Base-by-base conservation (phyloP, 1,284 basidiomycete genomes). In the Boletellus deceptivus region DNA sequence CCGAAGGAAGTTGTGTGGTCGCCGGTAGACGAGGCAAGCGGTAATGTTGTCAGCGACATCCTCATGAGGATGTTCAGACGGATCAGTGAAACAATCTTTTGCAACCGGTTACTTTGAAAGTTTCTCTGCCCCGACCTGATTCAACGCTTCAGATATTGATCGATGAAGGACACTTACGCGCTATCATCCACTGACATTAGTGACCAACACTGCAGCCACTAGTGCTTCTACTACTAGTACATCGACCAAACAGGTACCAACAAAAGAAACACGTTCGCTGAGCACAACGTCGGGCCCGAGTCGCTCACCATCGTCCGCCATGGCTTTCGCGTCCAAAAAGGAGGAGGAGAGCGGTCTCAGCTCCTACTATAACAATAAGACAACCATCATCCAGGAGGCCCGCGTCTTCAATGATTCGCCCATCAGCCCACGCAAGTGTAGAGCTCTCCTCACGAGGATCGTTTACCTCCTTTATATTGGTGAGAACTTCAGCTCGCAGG, bases 331-430 rank as follows among this genome's bases (percentile, higher is more conserved):
- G 63, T 89, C 89, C 59, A 95, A 95, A 77, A 93, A 93, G 78
- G 93, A 95, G 74, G 92, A 95, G 67, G 92, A 94, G 75, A 84
- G 80, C 59, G 91, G 90, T 56, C 78, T 91, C 59, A 89, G 84
- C 72, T 84, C 87, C 18, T 91, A 89, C 71, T 91, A 91, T 69
- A 93, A 94, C 73, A 93, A 94, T 78, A 95, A 96, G 72, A 93
- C 91, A 20, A 97, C 94, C 3, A 89, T 97, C 59, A 89, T 98
- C 59, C 97, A 99, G 71, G 97, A 99, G 73, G 96, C 97, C 54
- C 87, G 97, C 59, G 91, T 96, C 56, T 99, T 99, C 84, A 99
- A 99, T 76, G 96, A 99, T 72, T 95, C 94, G 16, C 96, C 96
- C 59, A 95, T 99, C 72, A 94, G 91, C 65, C 93, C 93, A 18